phyloP scores from a whole-genome alignment of 2,329 filamentous ascomycete species.

The Fusarium armeniacum region DNA sequence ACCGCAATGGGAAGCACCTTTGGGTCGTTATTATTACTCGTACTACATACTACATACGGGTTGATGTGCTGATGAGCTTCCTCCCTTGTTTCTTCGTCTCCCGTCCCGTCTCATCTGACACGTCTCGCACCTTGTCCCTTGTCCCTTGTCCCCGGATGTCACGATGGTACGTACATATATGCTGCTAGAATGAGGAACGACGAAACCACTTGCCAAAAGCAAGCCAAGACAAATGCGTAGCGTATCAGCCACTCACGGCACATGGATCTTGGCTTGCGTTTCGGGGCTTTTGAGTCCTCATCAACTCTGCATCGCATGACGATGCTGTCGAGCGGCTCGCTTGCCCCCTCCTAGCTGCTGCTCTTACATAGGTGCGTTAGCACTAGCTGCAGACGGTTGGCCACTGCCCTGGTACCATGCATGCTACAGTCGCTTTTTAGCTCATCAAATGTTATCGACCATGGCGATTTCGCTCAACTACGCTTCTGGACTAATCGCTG shows the following conservation, averaged over 20 bases:
- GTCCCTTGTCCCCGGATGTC: constrained; percentile 27
- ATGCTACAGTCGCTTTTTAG: constrained; percentile 10
- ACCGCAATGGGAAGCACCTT: constrained; percentile 5
- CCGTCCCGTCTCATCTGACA: constrained; percentile 39
- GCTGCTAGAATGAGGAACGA: not conserved
- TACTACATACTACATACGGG: not conserved
- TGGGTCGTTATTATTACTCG: not conserved
- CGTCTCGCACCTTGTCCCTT: constrained; percentile 35
- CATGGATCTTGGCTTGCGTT: constrained; percentile 33
- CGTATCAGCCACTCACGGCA: constrained; percentile 30
- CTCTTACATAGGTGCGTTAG: constrained; percentile 31
- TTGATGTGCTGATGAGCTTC: constrained; percentile 20
- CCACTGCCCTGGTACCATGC: constrained; percentile 32
- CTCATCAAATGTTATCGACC: constrained; percentile 18
- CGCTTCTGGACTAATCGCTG: constrained; percentile 43
- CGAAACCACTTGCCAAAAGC: constrained; percentile 10
- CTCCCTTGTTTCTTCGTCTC: constrained; percentile 31
- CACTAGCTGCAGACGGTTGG: constrained; percentile 43
- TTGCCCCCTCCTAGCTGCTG: constrained; percentile 28
- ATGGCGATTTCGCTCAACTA: constrained; percentile 24
- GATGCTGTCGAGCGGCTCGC: constrained; percentile 39
- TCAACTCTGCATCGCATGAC: constrained; percentile 43
- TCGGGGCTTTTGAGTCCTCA: constrained; percentile 38
- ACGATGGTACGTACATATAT: constrained; percentile 3
- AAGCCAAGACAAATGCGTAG: constrained; percentile 7